phyloP scores from a whole-genome alignment of 2,329 filamentous ascomycete species.

The Pseudonectria buxi region DNA sequence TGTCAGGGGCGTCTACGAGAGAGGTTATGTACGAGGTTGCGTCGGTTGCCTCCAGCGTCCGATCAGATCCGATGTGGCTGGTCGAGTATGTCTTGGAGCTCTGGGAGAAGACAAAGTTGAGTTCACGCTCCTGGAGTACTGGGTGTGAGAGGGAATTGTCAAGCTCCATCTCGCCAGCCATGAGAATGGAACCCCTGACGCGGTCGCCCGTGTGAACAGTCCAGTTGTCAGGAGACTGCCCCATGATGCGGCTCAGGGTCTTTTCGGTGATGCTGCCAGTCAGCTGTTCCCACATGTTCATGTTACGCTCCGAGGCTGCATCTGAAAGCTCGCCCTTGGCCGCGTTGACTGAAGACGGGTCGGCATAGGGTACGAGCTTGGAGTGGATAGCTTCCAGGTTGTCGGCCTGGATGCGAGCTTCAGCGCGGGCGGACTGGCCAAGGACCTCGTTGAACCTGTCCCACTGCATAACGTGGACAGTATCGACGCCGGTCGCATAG shows the following conservation, averaged over 20 bases:
- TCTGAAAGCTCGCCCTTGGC: conserved; percentile 11
- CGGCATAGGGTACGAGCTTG: conserved; percentile 39
- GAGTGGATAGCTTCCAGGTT: conserved; percentile 32
- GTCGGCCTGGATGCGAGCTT: conserved; percentile 38
- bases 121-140: conserved; percentile 31
- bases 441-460: conserved; percentile 50
- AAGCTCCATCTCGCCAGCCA: conserved; percentile 34
- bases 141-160: conserved; percentile 30
- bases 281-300: conserved; percentile 45
- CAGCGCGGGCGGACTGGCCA: conserved; percentile 38
- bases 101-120: conserved; percentile 43
- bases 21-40: conserved; percentile 41
- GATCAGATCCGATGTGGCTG: conserved; percentile 28
- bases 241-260: conserved; percentile 42
- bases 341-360: conserved; percentile 24
- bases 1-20: conserved; percentile 26
- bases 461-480: conserved; percentile 46
- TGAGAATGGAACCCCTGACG: conserved; percentile 35
- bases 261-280: conserved; percentile 40
- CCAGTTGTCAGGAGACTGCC: conserved; percentile 38
- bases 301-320: conserved; percentile 15
- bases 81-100: conserved; percentile 36
- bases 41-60: conserved; percentile 40
- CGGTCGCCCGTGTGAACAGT: conserved; percentile 47
- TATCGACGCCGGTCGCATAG: conserved; percentile 27